Base-by-base conservation (phyloP, 306 rosid genomes). In the Castanea crenata region DNA sequence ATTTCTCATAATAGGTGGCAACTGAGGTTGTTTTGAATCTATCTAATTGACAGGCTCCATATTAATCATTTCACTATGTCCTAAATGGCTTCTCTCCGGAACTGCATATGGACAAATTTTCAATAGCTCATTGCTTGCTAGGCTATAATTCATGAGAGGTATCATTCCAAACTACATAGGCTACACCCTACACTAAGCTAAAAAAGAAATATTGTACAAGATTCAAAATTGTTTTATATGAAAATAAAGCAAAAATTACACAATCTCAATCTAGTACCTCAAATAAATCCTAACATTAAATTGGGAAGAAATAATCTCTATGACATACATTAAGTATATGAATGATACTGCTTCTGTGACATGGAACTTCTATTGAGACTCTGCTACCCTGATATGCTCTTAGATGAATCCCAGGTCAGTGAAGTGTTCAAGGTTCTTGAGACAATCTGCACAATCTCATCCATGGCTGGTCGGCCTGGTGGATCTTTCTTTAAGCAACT, bases 401-500 rank as follows among this genome's bases (percentile, higher is more conserved):
- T 68, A 31, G 90, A 84, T 74, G 55, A 81, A 77, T 91, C 97
- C 97, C 92, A 91, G 19, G 86, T 64, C 83, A 85, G 75, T 54
- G 97, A 95, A 80, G 90, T 85, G 82, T 85, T 77, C 72, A 87
- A 65, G 34, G 82, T 87, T 82, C 84, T 84, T 16, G 94, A 83
- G 16, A 95, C 83, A 78, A 87, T 73, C 35, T 82, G 82, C 49
- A 89, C 93, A 81, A 92, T 84, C 78, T 95, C 97, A 55, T 85
- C 81, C 96, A 91, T 90, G 25, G 77, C n/a, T 3, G 95, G 94
- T 29, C 98, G 89, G 83, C 73, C 83, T 9, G 76, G 79, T 4
- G 96, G 92, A 71, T 91, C 93, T 63, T 80, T 91, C 75, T 72
- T 77, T 35, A 91, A 54, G 91, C 97, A 92, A 70, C 69, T 35